Evolutionary conservation across 345 rosid species (phyloP).

Genomic region (Fremontodendron californicum): DNA sequence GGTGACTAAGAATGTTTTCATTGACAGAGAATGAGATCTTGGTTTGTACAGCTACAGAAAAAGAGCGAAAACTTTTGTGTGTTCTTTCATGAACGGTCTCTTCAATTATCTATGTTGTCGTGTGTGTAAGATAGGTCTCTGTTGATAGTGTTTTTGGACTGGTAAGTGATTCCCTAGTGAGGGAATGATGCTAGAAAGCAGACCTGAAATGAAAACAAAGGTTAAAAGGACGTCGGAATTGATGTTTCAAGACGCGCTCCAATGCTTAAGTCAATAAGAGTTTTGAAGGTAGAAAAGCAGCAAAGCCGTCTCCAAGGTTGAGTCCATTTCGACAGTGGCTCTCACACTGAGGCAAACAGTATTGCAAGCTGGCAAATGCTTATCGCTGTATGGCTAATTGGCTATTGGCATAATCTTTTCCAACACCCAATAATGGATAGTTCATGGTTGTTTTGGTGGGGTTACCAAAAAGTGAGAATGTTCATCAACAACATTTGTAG

Average conservation of each 20-base stretch:
- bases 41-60: slow-evolving; percentile 35
- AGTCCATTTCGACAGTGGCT: slow-evolving; percentile 3
- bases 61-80: slow-evolving; percentile 1
- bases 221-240: too few species aligned
- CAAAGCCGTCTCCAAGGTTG: background rate
- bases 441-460: background rate
- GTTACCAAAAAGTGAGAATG: background rate
- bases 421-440: background rate
- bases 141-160: too few species aligned
- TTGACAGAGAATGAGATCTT: slow-evolving; percentile 5
- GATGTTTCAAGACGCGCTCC: too few species aligned
- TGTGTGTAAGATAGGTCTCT: background rate
- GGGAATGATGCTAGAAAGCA: too few species aligned
- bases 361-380: slow-evolving; percentile 19
- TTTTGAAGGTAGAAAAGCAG: too few species aligned
- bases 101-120: background rate
- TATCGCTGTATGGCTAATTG: background rate
- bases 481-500: background rate
- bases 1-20: background rate
- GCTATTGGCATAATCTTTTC: background rate
- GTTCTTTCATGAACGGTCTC: background rate
- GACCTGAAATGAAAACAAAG: too few species aligned
- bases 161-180: too few species aligned
- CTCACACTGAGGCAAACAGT: slow-evolving; percentile 11
- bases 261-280: too few species aligned